Evolutionary conservation across 805 yeast species (phyloP).

Genomic region (Candida krabiensis): DNA sequence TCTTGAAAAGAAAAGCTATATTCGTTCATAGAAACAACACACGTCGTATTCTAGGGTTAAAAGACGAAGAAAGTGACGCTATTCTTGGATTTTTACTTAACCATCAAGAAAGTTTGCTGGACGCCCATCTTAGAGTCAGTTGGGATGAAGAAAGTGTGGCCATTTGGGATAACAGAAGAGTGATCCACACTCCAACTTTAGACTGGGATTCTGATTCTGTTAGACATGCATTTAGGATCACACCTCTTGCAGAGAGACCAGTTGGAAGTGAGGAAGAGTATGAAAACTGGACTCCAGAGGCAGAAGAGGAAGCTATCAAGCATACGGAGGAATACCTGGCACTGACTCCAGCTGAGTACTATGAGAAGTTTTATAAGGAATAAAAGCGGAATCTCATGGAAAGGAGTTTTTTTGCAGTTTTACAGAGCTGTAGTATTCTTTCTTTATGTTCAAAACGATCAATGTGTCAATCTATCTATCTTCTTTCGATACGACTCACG

Average conservation of each 20-base stretch:
- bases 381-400: too few relatives aligned
- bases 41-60: constrained; percentile 62
- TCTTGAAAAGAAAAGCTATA: constrained; percentile 53
- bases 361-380: too few relatives aligned
- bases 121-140: constrained; percentile 59
- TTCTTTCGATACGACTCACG: too few relatives aligned
- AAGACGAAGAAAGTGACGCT: constrained; percentile 61
- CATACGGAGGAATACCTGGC: too few relatives aligned
- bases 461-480: too few relatives aligned
- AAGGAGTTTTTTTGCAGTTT: too few relatives aligned
- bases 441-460: too few relatives aligned
- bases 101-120: constrained; percentile 47
- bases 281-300: constrained; percentile 18
- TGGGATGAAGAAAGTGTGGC: constrained; percentile 68
- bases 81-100: constrained; percentile 53
- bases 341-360: too few relatives aligned
- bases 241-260: constrained; percentile 69
- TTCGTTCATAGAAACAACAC: constrained; percentile 58
- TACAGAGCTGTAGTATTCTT: too few relatives aligned
- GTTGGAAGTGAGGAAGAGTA: constrained; percentile 17
- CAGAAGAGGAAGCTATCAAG: constrained; percentile 5
- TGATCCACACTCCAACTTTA: constrained; percentile 59
- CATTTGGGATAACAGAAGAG: constrained; percentile 70
- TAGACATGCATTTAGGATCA: constrained; percentile 66
- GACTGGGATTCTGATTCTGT: constrained; percentile 63